Percentiles rank a stretch among this genome's conserved stretches.
Evolutionary conservation across 148 eudicot species (phyloP).

Genomic region (Polygonum aviculare): DNA sequence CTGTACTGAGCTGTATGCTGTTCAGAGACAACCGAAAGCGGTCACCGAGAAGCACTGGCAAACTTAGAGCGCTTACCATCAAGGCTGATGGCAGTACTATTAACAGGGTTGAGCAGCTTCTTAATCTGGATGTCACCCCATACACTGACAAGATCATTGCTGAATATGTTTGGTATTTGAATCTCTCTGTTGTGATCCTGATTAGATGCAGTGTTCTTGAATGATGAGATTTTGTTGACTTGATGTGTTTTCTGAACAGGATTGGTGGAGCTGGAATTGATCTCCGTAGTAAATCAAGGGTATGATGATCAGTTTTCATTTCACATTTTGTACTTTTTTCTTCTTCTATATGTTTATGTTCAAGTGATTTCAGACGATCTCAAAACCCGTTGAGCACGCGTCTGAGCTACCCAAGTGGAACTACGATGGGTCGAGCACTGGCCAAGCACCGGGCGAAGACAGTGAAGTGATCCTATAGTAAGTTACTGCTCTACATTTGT

Average conservation of each 20-base stretch:
- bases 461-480: neutral
- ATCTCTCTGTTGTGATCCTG: neutral
- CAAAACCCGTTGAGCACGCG: constrained; percentile 77
- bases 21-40: constrained; percentile 59
- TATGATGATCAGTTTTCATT: constrained; percentile 14
- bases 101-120: constrained; percentile 74
- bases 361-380: constrained; percentile 47
- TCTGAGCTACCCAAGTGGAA: constrained; percentile 20
- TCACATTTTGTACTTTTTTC: no score
- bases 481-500: neutral
- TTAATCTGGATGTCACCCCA: constrained; percentile 74
- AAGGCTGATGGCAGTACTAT: constrained; percentile 44
- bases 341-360: no score
- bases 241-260: constrained; percentile 33
- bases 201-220: neutral
- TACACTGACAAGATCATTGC: constrained; percentile 83
- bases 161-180: constrained; percentile 75
- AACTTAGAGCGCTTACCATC: constrained; percentile 54
- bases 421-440: neutral
- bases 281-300: constrained; percentile 95
- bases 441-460: neutral
- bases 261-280: constrained; percentile 90
- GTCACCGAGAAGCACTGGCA: constrained; percentile 36
- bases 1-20: constrained; percentile 28
- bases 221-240: neutral